Base-by-base conservation (phyloP, 495 filamentous ascomycete genomes). In the Penicillium maclennaniae region DNA sequence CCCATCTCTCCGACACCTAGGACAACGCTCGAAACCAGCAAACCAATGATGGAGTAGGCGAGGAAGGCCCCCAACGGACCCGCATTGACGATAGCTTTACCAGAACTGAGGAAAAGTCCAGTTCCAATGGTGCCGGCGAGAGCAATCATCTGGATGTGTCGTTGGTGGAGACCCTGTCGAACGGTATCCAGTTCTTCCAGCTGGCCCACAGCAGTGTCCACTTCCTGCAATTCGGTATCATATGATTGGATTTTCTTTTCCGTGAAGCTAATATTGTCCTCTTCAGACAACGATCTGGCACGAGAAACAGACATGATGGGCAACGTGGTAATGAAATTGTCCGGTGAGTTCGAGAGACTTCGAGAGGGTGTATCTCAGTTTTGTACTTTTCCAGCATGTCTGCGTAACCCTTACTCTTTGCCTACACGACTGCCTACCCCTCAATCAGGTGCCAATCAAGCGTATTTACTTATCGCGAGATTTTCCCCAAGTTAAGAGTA, bases 11-110 rank as follows among this genome's bases (percentile, higher is more conserved):
- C 68, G 10, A 63, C 49, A 3, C 50, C 59, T 19, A 62, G 51
- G 9, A 63, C 47, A 0, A 71, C 65, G 41, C 53, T 56, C 4
- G 49, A 57, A 7, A 61, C 60, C 10, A 46, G 8, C 3, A 61
- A 9, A 1, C 68, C 68, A 16, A 68, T 51, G 4, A 66, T 52
- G 0, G 54, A 25, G 38, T 69, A 71, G 7, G 54, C 64, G 0
- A 71, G 47, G 39, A 71, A 63, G 0, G 61, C 59, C 1, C 84
- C 77, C 4, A 72, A 81, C 36, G 88, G 88, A 1, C 85, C 85
- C 45, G 78, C 80, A 45, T 69, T 67, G 20, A 80, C 77, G 37
- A 86, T 76, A 15, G 82, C 79, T 25, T 73, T 62, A 37, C 83
- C 83, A 45, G 82, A 85, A 49, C 61, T 53, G 20, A 70, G 55